phyloP scores from a whole-genome alignment of 768 basidiomycete genomes.

The Leccinum barrowsii region DNA sequence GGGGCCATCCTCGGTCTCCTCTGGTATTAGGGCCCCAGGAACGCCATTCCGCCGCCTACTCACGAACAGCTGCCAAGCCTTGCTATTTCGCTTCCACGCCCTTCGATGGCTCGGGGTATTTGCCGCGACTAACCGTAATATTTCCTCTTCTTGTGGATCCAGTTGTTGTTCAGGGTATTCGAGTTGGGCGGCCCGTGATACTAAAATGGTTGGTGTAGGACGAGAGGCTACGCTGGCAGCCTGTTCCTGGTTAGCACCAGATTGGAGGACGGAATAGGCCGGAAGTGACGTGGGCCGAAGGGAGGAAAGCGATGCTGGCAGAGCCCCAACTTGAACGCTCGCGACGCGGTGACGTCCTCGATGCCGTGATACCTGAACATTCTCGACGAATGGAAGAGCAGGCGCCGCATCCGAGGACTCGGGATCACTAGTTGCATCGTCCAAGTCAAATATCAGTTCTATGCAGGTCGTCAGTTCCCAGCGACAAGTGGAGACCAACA shows the following conservation, averaged over 20 bases:
- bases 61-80: slow-evolving; percentile 62
- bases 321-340: slow-evolving; percentile 30
- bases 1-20: slow-evolving; percentile 33
- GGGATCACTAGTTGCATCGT: slow-evolving; percentile 44
- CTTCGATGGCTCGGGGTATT: slow-evolving; percentile 66
- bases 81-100: slow-evolving; percentile 63
- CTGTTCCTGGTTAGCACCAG: slow-evolving; percentile 3
- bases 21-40: slow-evolving; percentile 32
- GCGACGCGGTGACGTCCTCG: slow-evolving; percentile 28
- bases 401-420: slow-evolving; percentile 33
- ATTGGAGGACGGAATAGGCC: slow-evolving; percentile 53
- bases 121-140: slow-evolving; percentile 64
- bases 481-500: background rate
- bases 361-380: slow-evolving; percentile 19
- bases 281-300: slow-evolving; percentile 72
- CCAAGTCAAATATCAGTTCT: slow-evolving; percentile 73
- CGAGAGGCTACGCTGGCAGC: background rate
- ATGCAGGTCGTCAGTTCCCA: slow-evolving; percentile 4
- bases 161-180: slow-evolving; percentile 23
- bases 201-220: background rate
- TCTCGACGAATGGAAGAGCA: slow-evolving; percentile 36
- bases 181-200: slow-evolving; percentile 2
- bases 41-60: slow-evolving; percentile 30
- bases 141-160: slow-evolving; percentile 47
- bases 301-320: slow-evolving; percentile 55